phyloP scores from a whole-genome alignment of 2,329 filamentous ascomycete species.

The Zasmidium angulare region DNA sequence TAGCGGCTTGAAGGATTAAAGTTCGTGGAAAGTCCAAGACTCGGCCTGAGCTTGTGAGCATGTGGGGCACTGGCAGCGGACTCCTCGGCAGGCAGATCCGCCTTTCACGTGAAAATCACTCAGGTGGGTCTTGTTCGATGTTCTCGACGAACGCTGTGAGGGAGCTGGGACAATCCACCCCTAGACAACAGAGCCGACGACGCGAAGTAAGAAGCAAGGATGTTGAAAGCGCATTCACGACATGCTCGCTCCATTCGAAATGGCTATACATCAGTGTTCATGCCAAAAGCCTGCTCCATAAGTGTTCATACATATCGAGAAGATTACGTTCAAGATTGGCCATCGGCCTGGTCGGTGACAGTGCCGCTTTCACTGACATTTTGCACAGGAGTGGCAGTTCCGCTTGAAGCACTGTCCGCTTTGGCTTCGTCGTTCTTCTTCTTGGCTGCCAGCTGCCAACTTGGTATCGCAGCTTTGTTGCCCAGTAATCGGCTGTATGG shows the following conservation, averaged over 20 bases:
- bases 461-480: slow-evolving; percentile 49
- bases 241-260: no score
- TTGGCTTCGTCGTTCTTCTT: slow-evolving; percentile 48
- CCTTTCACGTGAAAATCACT: no score
- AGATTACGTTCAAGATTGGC: slow-evolving; percentile 4
- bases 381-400: slow-evolving; percentile 10
- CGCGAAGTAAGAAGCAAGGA: no score
- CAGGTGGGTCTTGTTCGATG: no score
- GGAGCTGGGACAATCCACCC: no score
- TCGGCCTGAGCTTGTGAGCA: background rate
- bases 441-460: slow-evolving; percentile 54
- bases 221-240: background rate
- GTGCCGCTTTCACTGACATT: slow-evolving; percentile 27
- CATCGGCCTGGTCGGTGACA: slow-evolving; percentile 19
- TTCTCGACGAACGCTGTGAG: no score
- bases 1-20: no score
- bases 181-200: no score
- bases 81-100: background rate
- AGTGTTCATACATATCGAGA: background rate
- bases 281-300: background rate
- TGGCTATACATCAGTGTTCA: no score
- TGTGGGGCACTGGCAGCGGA: background rate
- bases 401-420: slow-evolving; percentile 35
- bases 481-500: slow-evolving; percentile 30
- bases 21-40: no score